Evolutionary conservation across 2,329 filamentous ascomycete genomes (phyloP), one percentile per base, ranked within the genome.

Genomic region (Diaporthe caulivora): DNA sequence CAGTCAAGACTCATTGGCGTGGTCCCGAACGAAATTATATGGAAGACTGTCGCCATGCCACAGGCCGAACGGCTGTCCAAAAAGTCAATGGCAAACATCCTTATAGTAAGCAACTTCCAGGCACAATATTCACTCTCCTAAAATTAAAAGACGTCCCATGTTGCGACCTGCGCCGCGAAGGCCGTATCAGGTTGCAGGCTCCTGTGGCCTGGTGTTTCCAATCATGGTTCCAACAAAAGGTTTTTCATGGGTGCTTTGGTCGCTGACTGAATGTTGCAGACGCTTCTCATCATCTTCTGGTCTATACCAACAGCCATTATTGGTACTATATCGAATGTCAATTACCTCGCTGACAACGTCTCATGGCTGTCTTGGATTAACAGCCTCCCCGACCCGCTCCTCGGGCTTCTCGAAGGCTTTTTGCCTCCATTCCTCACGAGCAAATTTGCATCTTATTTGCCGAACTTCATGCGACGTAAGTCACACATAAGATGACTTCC

Each of bases 1-100:
- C 90, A 93, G 29, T 95, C 95, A 62, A 92, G 95, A 40, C 95
- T 92, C 79, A 95, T 96, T 72, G 95, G 95, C 58, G 87, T 98
- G 69, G 90, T 90, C 70, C 96, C 96, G 0, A 86, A 86, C 7
- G 95, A 98, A 79, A 87, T 98, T 67, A 91, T 98, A 76, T 99
- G 97, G 97, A 21, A 44, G 29, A 75, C 73, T 21, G 67, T 75
- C 8, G 74, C 71, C 5, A 75, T 75, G 67, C 71, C 74, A 17
- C 74, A 75, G 49, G 71, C 71, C n/a, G 71, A 73, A 47, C 67
- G 74, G 11, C 58, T 75, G 17, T 75, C 74, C n/a, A 75, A 75
- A 13, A 64, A 75, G 37, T 75, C 74, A 3, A 40, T 71, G 17
- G 74, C 74, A 26, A 75, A 73, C 24, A 31, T 75, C 18, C 57